Base-by-base conservation (phyloP, 2,329 filamentous ascomycete species). In the Penicillium sp. region DNA sequence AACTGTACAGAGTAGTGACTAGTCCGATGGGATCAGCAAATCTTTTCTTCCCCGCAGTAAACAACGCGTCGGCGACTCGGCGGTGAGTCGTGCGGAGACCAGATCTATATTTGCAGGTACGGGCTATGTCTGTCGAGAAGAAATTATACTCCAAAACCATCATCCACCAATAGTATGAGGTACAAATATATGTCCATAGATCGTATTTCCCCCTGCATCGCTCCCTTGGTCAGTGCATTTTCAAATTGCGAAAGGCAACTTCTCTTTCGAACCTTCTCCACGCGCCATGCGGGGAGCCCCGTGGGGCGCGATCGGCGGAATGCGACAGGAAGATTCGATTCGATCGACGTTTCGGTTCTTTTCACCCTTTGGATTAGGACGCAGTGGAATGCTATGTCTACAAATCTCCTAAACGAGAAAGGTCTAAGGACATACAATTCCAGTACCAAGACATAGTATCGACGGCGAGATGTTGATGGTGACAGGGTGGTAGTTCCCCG, bases 21-120 rank as follows among this genome's bases (percentile, higher is more conserved):
- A 31, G 31, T 31, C 31, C 7, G 6, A 10, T 9, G 3, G 6
- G n/a, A 49, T 43, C 19, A 27, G 47, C 27, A 18, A 40, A 51
- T n/a, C 33, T 40, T 60, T 49, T 22, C 19, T 31, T 22, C 54
- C 54, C 58, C 55, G 47, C 61, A 59, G 59, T 63, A 52, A 63
- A 61, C 56, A 55, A 54, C 35, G 24, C 24, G 14, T 49, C 46
- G n/a, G 22, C 58, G 19, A 19, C 19, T 43, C 24, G 24, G 61
- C 61, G 59, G 56, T 61, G 61, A 61, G 58, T 18, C 33, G 13
- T 13, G 31, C n/a, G 16, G n/a, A 27, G 19, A 27, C 27, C 19
- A 27, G 13, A 27, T 44, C 19, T 4, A 27, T 46, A 46, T n/a
- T 9, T n/a, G 24, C 10, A 11, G 22, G 22, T 22, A 22, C 22